A percentile compares a stretch with the other conserved stretches of the same genome.
Conservation (phyloP, 2,329 filamentous ascomycete species). For the Zasmidium angulare region DNA sequence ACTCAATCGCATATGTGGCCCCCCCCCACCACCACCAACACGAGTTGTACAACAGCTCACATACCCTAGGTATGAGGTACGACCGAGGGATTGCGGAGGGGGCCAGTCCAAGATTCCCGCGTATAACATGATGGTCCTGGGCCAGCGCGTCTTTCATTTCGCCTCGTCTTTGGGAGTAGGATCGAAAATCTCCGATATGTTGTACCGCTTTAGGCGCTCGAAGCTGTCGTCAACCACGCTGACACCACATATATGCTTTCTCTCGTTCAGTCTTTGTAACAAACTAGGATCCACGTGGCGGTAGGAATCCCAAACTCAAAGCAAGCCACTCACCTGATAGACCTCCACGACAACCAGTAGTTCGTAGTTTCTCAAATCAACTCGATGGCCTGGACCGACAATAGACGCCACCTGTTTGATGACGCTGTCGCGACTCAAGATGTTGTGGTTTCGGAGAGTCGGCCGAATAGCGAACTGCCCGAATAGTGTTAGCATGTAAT, state of each 20-base stretch:
- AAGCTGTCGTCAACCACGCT: slow-evolving; percentile 75
- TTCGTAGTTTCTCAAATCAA: slow-evolving; percentile 75
- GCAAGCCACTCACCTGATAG: slow-evolving; percentile 63
- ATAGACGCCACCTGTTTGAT: slow-evolving; percentile 70
- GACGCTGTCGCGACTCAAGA: slow-evolving; percentile 65
- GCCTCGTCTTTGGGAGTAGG: slow-evolving; percentile 41
- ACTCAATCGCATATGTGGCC: neutral
- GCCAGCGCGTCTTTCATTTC: neutral
- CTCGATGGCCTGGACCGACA: slow-evolving; percentile 68
- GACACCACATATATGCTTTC: slow-evolving; percentile 71
- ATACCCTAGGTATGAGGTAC: too few species aligned
- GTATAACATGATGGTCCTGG: too few species aligned
- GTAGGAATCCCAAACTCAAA: slow-evolving; percentile 16
- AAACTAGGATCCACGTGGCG: neutral
- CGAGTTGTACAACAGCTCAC: neutral
- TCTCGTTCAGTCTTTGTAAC: slow-evolving; percentile 1
- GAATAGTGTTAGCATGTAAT: neutral
- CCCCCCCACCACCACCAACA: neutral
- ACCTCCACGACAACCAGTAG: slow-evolving; percentile 77
- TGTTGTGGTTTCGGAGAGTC: slow-evolving; percentile 71
- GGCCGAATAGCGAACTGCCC: slow-evolving; percentile 78
- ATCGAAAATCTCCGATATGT: slow-evolving; percentile 71
- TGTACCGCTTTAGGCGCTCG: slow-evolving; percentile 70
- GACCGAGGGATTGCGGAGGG: neutral
- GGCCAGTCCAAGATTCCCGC: too few species aligned